phyloP scores from a whole-genome alignment of 805 yeast genomes.

The Metahyphopichia silvanorum region DNA sequence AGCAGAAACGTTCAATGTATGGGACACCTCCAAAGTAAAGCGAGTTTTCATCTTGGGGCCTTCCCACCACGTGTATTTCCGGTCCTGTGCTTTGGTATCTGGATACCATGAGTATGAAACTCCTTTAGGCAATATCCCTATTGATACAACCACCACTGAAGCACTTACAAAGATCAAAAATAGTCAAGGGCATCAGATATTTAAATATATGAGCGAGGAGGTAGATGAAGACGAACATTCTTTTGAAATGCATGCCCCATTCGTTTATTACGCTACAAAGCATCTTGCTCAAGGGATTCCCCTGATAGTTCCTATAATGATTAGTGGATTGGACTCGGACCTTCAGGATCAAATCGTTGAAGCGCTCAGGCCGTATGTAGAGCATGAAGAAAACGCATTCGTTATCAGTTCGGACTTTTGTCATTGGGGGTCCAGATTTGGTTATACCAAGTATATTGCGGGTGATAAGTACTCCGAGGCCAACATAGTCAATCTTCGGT shows the following conservation, averaged over 20 bases:
- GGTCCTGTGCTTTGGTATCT: slow-evolving; percentile 53
- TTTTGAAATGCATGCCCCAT: slow-evolving; percentile 92
- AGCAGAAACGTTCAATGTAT: slow-evolving; percentile 70
- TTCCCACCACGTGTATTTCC: slow-evolving; percentile 83
- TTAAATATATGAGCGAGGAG: slow-evolving; percentile 52
- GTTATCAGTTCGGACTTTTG: slow-evolving; percentile 89
- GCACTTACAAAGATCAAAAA: slow-evolving; percentile 14
- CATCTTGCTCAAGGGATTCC: slow-evolving; percentile 28
- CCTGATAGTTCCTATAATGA: slow-evolving; percentile 73
- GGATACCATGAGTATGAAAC: slow-evolving; percentile 61
- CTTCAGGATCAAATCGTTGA: slow-evolving; percentile 46
- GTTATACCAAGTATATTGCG: slow-evolving; percentile 35
- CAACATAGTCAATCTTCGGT: slow-evolving; percentile 3
- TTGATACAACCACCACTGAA: slow-evolving; percentile 51
- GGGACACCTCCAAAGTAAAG: slow-evolving; percentile 57
- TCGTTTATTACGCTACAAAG: slow-evolving; percentile 49
- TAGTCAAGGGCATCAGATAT: slow-evolving; percentile 20
- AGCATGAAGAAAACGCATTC: slow-evolving; percentile 58
- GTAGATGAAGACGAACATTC: slow-evolving; percentile 87
- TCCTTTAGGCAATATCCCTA: slow-evolving; percentile 73
- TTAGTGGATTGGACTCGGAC: slow-evolving; percentile 55
- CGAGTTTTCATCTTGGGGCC: slow-evolving; percentile 87
- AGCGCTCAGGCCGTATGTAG: slow-evolving; percentile 50
- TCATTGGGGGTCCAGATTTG: slow-evolving; percentile 72
- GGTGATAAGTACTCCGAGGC: neutral